These are phyloP conservation scores for Rhizoctonia solani DNA, from an alignment of 1,284 basidiomycete species.

Conservation along the genomic window DNA sequence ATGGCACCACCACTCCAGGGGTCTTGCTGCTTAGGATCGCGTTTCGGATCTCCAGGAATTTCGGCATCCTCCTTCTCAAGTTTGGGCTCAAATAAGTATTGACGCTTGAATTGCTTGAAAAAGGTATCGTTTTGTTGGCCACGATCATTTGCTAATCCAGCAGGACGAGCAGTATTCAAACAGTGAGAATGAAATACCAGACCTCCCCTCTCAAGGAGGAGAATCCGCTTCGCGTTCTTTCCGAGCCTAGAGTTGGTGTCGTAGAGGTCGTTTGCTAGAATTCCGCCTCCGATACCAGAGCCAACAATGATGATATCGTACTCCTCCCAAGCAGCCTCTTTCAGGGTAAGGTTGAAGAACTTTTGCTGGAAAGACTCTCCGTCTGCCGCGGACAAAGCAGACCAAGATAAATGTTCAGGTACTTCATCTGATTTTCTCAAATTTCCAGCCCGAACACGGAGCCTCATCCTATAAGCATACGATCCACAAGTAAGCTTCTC, in stretches of 20 bases:
- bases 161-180: constrained; percentile 39
- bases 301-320: constrained; percentile 41
- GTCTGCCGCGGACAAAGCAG: no score
- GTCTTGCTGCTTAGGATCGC: not conserved
- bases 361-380: constrained; percentile 16
- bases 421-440: no score
- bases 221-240: constrained; percentile 36
- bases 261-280: constrained; percentile 38
- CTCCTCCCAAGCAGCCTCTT: constrained; percentile 37
- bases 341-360: constrained; percentile 35
- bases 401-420: no score
- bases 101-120: constrained; percentile 38
- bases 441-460: no score
- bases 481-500: no score
- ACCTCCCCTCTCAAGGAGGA: constrained; percentile 39
- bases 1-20: constrained; percentile 40
- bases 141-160: constrained; percentile 34
- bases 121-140: constrained; percentile 40
- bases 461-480: no score
- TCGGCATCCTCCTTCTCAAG: no score
- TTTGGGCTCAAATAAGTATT: constrained; percentile 31
- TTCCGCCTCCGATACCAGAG: constrained; percentile 40
- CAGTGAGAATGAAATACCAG: constrained; percentile 41
- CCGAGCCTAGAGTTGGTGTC: constrained; percentile 37
- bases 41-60: no score